Conservation (phyloP, 2,329 filamentous ascomycete species). For the Epichloe coenophiala region DNA sequence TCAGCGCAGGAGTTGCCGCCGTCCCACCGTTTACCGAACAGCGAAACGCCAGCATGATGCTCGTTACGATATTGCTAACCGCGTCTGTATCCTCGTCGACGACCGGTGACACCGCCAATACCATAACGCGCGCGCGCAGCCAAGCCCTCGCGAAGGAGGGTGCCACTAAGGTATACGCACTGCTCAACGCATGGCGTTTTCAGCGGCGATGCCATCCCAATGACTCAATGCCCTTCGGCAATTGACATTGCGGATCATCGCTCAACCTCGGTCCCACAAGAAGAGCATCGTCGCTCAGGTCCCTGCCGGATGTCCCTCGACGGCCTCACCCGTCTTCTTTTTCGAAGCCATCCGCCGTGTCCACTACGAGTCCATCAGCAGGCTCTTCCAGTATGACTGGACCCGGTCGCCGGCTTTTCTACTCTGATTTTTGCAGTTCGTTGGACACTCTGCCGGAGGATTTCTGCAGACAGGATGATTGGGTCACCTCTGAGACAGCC, state of each 20-base stretch:
- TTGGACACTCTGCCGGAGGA: not conserved
- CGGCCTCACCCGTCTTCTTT: slow-evolving; percentile 75
- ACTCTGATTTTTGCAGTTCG: not conserved
- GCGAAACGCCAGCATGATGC: slow-evolving; percentile 90
- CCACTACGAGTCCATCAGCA: slow-evolving; percentile 95
- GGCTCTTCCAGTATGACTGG: slow-evolving; percentile 52
- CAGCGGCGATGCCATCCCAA: slow-evolving; percentile 85
- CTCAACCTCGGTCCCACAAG: slow-evolving; percentile 84
- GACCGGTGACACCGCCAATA: slow-evolving; percentile 94
- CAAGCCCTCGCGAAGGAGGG: slow-evolving; percentile 90
- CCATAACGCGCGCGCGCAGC: slow-evolving; percentile 91
- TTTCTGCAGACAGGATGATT: not conserved
- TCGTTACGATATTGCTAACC: slow-evolving; percentile 72
- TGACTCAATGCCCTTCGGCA: slow-evolving; percentile 84
- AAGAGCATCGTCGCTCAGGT: slow-evolving; percentile 60
- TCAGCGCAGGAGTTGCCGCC: slow-evolving; percentile 59
- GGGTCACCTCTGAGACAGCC: not conserved
- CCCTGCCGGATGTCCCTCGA: slow-evolving; percentile 84
- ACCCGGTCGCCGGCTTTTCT: not conserved
- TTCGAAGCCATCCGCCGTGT: slow-evolving; percentile 91
- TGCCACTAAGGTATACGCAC: slow-evolving; percentile 77
- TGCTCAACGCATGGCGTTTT: slow-evolving; percentile 92
- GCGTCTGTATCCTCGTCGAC: slow-evolving; percentile 81
- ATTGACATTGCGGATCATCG: slow-evolving; percentile 88
- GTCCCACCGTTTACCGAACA: slow-evolving; percentile 75